These are phyloP conservation scores for Microcos paniculata DNA, from an alignment of 345 rosid genomes.

Conservation along the genomic window DNA sequence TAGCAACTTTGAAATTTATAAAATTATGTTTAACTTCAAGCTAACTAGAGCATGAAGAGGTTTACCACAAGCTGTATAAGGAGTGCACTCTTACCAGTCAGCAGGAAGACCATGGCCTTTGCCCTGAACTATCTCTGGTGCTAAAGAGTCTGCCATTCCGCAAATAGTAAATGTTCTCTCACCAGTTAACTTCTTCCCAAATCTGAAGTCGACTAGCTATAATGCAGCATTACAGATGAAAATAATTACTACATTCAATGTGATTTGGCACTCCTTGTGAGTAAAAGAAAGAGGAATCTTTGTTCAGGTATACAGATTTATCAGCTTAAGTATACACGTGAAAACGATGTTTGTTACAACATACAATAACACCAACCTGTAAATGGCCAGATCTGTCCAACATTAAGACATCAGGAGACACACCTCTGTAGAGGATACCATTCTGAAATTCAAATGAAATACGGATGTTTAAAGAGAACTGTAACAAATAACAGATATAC, in stretches of 20 bases:
- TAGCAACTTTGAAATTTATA: too few relatives aligned
- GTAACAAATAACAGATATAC: background rate
- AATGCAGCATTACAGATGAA: slow-evolving; percentile 17
- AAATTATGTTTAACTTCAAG: too few relatives aligned
- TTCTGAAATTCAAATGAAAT: slow-evolving; percentile 52
- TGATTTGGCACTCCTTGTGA: background rate
- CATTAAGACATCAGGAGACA: slow-evolving; percentile 81
- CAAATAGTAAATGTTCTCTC: slow-evolving; percentile 84
- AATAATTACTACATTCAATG: background rate
- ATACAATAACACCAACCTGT: slow-evolving; percentile 54
- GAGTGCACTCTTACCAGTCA: slow-evolving; percentile 65
- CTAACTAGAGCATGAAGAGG: background rate
- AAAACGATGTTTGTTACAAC: background rate
- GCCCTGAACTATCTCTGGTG: slow-evolving; percentile 93
- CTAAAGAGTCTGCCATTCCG: slow-evolving; percentile 79
- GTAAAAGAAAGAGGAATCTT: slow-evolving; percentile 2
- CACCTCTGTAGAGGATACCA: slow-evolving; percentile 79
- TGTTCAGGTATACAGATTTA: background rate
- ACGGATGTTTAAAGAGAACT: slow-evolving; percentile 11
- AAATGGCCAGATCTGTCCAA: slow-evolving; percentile 76
- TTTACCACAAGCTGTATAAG: slow-evolving; percentile 2
- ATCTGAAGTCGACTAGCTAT: slow-evolving; percentile 86
- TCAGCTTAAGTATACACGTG: background rate
- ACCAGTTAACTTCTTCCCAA: slow-evolving; percentile 62
- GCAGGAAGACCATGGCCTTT: slow-evolving; percentile 82